phyloP scores from a whole-genome alignment of 1,284 basidiomycete genomes.

The Cutaneotrichosporon cavernicola region DNA sequence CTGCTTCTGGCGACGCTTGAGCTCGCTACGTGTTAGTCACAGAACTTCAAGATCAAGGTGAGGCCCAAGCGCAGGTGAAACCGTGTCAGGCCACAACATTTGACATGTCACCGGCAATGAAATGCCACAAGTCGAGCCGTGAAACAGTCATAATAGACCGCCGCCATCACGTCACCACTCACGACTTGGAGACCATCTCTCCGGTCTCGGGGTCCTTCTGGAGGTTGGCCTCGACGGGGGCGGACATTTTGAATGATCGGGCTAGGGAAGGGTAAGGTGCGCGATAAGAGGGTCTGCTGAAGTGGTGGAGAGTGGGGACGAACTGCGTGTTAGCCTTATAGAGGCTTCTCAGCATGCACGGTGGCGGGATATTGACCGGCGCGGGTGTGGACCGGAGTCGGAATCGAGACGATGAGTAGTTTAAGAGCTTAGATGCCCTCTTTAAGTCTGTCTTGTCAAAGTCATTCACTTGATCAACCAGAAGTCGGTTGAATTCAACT shows the following conservation, averaged over 20 bases:
- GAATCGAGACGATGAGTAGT: neutral
- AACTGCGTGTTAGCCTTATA: neutral
- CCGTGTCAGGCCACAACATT: neutral
- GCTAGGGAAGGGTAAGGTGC: neutral
- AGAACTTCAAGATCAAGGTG: neutral
- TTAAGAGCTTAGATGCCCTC: too few species aligned
- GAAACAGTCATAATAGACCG: too few species aligned
- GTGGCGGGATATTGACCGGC: neutral
- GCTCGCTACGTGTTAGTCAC: slow-evolving; percentile 63
- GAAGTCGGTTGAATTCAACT: neutral
- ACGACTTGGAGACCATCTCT: slow-evolving; percentile 94
- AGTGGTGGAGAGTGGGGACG: slow-evolving; percentile 10
- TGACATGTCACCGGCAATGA: neutral
- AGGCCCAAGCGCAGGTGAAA: neutral
- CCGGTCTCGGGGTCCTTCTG: slow-evolving; percentile 78
- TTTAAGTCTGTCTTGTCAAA: too few species aligned
- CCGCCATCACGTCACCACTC: slow-evolving; percentile 39
- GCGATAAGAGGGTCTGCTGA: slow-evolving; percentile 2
- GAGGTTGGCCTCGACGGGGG: slow-evolving; percentile 41
- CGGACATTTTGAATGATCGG: slow-evolving; percentile 46
- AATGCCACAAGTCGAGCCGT: neutral
- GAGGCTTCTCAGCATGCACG: slow-evolving; percentile 28
- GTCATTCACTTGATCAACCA: neutral
- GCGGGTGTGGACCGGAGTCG: neutral
- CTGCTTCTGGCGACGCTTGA: slow-evolving; percentile 85